These are phyloP conservation scores for Sodiomyces alkalinus DNA, from an alignment of 2,329 filamentous ascomycete genomes.

Conservation along the genomic window DNA sequence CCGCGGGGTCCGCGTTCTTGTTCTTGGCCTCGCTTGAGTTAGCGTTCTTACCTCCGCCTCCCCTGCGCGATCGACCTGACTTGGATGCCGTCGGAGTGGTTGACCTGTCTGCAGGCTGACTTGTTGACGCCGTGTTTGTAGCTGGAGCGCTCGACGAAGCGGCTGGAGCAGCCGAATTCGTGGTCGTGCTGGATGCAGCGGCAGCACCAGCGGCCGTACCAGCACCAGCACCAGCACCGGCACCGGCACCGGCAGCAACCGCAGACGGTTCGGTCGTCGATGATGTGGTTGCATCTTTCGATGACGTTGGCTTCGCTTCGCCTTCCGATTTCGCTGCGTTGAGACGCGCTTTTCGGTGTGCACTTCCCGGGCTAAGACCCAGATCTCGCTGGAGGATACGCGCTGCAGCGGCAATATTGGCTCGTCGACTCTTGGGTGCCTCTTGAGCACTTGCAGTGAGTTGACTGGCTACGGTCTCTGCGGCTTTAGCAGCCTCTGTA, in stretches of 20 bases:
- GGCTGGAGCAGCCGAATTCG: slow-evolving; percentile 10
- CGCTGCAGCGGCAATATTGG: slow-evolving; percentile 47
- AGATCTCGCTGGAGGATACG: slow-evolving; percentile 51
- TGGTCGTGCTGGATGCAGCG: slow-evolving; percentile 8
- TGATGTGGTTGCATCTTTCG: too few species aligned
- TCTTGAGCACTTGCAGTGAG: slow-evolving; percentile 17
- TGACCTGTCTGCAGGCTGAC: slow-evolving; percentile 1
- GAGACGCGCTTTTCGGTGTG: slow-evolving; percentile 43
- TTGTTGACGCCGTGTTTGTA: too few species aligned
- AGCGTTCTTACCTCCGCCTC: slow-evolving; percentile 20
- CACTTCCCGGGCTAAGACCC: slow-evolving; percentile 46
- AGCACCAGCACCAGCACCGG: too few species aligned
- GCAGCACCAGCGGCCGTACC: too few species aligned
- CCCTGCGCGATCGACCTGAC: slow-evolving; percentile 9
- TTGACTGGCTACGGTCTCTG: slow-evolving; percentile 25
- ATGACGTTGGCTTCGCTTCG: slow-evolving; percentile 19
- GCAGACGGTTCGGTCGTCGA: slow-evolving; percentile 16
- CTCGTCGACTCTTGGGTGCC: slow-evolving; percentile 38
- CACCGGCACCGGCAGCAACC: too few species aligned
- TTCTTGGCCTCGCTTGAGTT: slow-evolving; percentile 18
- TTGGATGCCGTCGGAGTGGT: slow-evolving; percentile 5
- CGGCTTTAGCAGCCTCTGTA: slow-evolving; percentile 30
- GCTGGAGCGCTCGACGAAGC: slow-evolving; percentile 3
- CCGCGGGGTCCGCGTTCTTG: slow-evolving; percentile 15
- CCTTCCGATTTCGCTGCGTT: slow-evolving; percentile 42